Percentiles rank a stretch among this genome's conserved stretches.
phyloP scores from a whole-genome alignment of 345 rosid genomes.

The Kernera saxatilis region DNA sequence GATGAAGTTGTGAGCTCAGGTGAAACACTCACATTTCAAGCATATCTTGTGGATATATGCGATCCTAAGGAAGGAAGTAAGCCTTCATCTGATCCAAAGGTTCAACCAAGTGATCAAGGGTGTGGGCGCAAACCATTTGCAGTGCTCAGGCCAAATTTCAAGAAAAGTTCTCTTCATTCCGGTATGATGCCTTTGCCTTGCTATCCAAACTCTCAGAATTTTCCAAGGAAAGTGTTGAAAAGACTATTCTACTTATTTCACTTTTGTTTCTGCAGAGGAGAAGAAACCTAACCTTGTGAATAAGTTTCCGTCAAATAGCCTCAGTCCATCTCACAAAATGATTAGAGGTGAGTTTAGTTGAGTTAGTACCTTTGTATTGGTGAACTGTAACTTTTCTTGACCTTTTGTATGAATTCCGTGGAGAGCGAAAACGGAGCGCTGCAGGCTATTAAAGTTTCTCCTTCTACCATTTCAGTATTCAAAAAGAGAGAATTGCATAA shows the following conservation, averaged over 20 bases:
- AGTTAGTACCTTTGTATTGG: not conserved
- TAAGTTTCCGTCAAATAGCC: conserved; percentile 17
- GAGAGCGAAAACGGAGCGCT: not conserved
- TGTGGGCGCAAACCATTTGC: conserved; percentile 15
- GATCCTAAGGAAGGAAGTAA: conserved; percentile 41
- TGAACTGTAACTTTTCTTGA: not conserved
- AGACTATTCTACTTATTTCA: not conserved
- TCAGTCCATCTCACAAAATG: conserved; percentile 58
- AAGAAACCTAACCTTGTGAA: conserved; percentile 27
- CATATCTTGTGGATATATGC: conserved; percentile 64
- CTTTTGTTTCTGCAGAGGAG: conserved; percentile 16
- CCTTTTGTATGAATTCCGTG: not conserved
- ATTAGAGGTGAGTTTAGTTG: conserved; percentile 50
- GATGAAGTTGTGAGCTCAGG: conserved; percentile 52
- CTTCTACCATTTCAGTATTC: conserved; percentile 45
- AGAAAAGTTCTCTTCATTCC: conserved; percentile 33
- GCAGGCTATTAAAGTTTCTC: conserved; percentile 12
- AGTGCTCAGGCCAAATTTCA: conserved; percentile 33
- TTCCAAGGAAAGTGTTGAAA: not conserved
- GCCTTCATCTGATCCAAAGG: conserved; percentile 15
- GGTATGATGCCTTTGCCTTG: conserved; percentile 36
- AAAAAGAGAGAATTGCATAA: conserved; percentile 58
- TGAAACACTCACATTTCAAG: conserved; percentile 51
- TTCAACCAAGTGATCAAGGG: conserved; percentile 18
- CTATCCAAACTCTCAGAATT: not conserved